Evolutionary conservation across 2,329 filamentous ascomycete genomes (phyloP), one percentile per base, ranked within the genome.

Genomic region (Tolypocladium tropicale): DNA sequence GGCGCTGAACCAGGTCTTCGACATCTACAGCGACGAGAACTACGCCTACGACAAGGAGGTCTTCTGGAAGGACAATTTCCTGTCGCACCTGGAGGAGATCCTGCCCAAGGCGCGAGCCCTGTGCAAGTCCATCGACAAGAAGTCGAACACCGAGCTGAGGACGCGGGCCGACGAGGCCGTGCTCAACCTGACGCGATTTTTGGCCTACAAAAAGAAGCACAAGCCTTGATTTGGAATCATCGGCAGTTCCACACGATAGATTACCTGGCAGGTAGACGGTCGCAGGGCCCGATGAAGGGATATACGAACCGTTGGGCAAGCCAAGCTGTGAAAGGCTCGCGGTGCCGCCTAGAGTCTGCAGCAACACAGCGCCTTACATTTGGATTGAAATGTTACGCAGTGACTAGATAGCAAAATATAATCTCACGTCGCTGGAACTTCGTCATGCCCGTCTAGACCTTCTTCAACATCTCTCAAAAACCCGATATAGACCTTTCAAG

Each of bases 381-480:
- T 3, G 32, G 11, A 16, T 23, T 14, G 5, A 23, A 32, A 49
- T 4, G 18, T 21, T 7, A n/a, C n/a, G n/a, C n/a, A n/a, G 12
- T 14, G 43, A n/a, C 28, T 43, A 43, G 11, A 46, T 32, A 32
- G 36, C 36, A 43, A n/a, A 37, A 53, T 46, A n/a, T 14, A 32
- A 32, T 21, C 46, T 11, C 21, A 30, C 25, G 30, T 48, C 14
- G 41, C 43, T 28, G 18, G 43, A 28, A n/a, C 4, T 6, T 43
- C 52, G 18, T 37, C 28, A 21, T 12, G 43, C 34, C 2, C 10
- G 16, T 10, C 36, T 25, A 21, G 30, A 23, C 33, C 21, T 3
- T 55, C 10, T 53, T 81, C 70, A 97, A 70, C 94, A 97, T 55
- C 94, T 78, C 73, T 99, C 94, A 77, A 99, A 99, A 3, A 97